These are phyloP conservation scores for Rhodotorula sp. DNA, from an alignment of 1,284 basidiomycete genomes.

Conservation along the genomic window DNA sequence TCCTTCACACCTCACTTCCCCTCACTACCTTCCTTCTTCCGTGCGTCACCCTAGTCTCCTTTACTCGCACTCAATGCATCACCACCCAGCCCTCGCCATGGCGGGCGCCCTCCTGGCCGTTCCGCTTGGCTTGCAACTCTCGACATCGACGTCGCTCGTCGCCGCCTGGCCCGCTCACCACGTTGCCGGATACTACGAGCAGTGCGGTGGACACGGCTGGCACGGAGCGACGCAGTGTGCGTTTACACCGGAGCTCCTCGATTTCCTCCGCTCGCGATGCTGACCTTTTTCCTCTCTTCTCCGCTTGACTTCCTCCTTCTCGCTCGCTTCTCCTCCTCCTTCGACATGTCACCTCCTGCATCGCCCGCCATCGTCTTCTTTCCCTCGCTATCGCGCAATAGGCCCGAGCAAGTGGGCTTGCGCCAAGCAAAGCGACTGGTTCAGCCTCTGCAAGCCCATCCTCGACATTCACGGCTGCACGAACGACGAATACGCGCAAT, in stretches of 20 bases:
- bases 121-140: background rate
- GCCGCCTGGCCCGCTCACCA: background rate
- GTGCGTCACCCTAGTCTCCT: no score
- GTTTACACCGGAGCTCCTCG: background rate
- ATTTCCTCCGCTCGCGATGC: no score
- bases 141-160: slow-evolving; percentile 1
- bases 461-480: slow-evolving; percentile 1
- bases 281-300: no score
- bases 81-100: background rate
- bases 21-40: background rate
- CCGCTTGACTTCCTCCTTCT: no score
- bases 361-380: no score
- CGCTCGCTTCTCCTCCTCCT: no score
- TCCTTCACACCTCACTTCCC: no score
- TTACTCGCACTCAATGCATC: background rate
- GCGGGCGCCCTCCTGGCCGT: background rate
- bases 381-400: background rate
- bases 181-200: background rate
- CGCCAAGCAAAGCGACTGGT: background rate
- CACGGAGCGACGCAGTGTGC: background rate
- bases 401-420: background rate
- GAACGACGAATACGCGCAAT: slow-evolving; percentile 2
- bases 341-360: no score
- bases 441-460: background rate
- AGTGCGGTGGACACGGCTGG: background rate